Evolutionary conservation across 2,329 filamentous ascomycete species (phyloP).

Genomic region (Ophiostoma triangulosporum): DNA sequence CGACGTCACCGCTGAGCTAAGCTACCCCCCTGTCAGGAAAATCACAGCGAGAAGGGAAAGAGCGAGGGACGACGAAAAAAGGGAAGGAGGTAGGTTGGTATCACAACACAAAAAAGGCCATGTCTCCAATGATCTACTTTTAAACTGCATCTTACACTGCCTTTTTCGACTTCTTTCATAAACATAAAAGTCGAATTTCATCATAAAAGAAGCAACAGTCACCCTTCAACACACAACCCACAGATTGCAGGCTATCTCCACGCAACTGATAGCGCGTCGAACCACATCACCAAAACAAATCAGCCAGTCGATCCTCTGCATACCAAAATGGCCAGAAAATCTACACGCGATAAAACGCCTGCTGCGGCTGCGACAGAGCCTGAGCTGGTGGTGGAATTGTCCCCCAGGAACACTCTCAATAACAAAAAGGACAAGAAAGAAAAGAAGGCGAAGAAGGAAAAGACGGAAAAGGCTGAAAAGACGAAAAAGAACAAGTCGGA

Average conservation of each 20-base stretch:
- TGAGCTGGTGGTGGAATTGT: background rate
- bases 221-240: background rate
- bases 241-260: too few relatives aligned
- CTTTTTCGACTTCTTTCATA: background rate
- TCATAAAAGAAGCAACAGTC: background rate
- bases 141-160: too few relatives aligned
- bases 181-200: background rate
- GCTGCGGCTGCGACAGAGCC: background rate
- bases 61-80: background rate
- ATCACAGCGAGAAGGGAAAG: background rate
- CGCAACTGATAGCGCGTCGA: too few relatives aligned
- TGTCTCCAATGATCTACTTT: too few relatives aligned
- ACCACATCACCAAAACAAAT: background rate
- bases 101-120: background rate
- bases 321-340: background rate
- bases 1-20: background rate
- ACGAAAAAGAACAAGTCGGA: background rate
- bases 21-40: background rate
- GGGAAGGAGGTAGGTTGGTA: background rate
- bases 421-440: background rate
- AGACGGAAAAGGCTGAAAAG: background rate
- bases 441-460: slow-evolving; percentile 12
- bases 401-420: background rate
- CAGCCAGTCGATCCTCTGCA: too few relatives aligned
- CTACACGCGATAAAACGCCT: background rate